Percentiles rank a stretch among this genome's conserved stretches.
phyloP scores from a whole-genome alignment of 768 basidiomycete genomes.

The Amanita polypyramis region DNA sequence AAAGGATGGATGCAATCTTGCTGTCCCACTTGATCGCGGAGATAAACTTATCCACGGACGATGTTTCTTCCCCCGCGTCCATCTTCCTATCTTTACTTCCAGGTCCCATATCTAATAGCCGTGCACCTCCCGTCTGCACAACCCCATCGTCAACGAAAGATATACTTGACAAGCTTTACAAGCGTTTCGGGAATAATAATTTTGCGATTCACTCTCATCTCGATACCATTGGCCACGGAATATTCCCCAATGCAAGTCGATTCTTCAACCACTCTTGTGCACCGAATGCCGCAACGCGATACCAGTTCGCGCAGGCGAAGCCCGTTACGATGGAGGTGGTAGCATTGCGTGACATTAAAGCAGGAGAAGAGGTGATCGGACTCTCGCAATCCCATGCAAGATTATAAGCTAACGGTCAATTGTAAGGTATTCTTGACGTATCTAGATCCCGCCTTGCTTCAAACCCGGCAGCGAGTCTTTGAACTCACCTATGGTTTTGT shows the following conservation, averaged over 20 bases:
- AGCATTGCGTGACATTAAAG: slow-evolving; percentile 43
- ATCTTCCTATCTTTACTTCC: slow-evolving; percentile 37
- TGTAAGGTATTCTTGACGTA: slow-evolving; percentile 65
- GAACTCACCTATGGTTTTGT: slow-evolving; percentile 56
- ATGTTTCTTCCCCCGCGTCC: slow-evolving; percentile 17
- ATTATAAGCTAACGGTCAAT: slow-evolving; percentile 3
- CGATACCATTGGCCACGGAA: slow-evolving; percentile 57
- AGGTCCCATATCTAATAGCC: slow-evolving; percentile 19
- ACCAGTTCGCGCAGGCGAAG: slow-evolving; percentile 28
- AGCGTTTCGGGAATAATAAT: slow-evolving; percentile 74
- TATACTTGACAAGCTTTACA: slow-evolving; percentile 28
- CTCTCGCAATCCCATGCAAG: background rate
- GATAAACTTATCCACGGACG: slow-evolving; percentile 13
- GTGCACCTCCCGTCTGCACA: slow-evolving; percentile 21
- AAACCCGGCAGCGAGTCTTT: slow-evolving; percentile 49
- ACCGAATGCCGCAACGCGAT: slow-evolving; percentile 63
- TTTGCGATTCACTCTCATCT: slow-evolving; percentile 71
- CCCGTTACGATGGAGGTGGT: slow-evolving; percentile 52
- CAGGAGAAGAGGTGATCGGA: slow-evolving; percentile 52
- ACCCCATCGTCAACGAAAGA: slow-evolving; percentile 17
- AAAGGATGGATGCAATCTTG: slow-evolving; percentile 51
- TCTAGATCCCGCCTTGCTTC: slow-evolving; percentile 63
- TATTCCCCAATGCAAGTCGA: slow-evolving; percentile 72
- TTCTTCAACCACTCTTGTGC: slow-evolving; percentile 76
- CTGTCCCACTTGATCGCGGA: slow-evolving; percentile 47